A percentile compares a stretch with the other conserved stretches of the same genome.
Conservation (phyloP, 345 rosid genomes). For the Pugionium dolabratum region DNA sequence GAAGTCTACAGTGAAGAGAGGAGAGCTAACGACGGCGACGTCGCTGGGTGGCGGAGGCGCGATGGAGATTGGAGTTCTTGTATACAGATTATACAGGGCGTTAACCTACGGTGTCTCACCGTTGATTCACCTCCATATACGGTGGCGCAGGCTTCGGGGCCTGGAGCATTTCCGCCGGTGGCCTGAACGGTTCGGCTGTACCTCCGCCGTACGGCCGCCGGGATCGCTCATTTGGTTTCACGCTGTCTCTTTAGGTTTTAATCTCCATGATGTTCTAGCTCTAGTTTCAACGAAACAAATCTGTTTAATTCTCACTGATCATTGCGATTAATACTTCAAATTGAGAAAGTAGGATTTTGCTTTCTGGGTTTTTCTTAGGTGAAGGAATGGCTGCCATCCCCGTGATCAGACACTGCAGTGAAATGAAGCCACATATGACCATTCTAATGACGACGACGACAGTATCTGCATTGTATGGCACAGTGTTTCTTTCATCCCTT, state of each 20-base stretch:
- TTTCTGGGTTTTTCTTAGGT: slow-evolving; percentile 41
- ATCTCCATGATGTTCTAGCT: no score
- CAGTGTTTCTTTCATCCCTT: neutral
- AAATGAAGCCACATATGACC: slow-evolving; percentile 54
- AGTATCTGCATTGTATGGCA: slow-evolving; percentile 66
- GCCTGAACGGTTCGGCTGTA: slow-evolving; percentile 78
- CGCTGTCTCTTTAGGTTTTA: slow-evolving; percentile 79
- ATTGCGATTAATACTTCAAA: neutral
- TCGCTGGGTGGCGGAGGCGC: slow-evolving; percentile 16
- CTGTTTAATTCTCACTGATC: neutral
- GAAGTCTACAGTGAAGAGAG: slow-evolving; percentile 21
- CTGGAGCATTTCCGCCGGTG: slow-evolving; percentile 73
- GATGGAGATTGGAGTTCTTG: slow-evolving; percentile 43
- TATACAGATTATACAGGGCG: slow-evolving; percentile 68
- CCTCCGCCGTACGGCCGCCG: slow-evolving; percentile 67
- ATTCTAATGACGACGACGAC: slow-evolving; percentile 81
- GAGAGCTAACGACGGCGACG: slow-evolving; percentile 32
- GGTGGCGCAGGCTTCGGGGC: slow-evolving; percentile 71
- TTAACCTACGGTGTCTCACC: slow-evolving; percentile 64
- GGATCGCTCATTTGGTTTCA: slow-evolving; percentile 89
- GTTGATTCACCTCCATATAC: slow-evolving; percentile 62
- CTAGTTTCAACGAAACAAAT: neutral
- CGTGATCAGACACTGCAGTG: slow-evolving; percentile 58
- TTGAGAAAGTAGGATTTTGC: neutral
- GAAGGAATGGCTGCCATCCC: slow-evolving; percentile 98